A percentile compares a stretch with the other conserved stretches of the same genome.
Evolutionary conservation across 73 alveolate species (phyloP).

Genomic region (Effrenium voratum): DNA sequence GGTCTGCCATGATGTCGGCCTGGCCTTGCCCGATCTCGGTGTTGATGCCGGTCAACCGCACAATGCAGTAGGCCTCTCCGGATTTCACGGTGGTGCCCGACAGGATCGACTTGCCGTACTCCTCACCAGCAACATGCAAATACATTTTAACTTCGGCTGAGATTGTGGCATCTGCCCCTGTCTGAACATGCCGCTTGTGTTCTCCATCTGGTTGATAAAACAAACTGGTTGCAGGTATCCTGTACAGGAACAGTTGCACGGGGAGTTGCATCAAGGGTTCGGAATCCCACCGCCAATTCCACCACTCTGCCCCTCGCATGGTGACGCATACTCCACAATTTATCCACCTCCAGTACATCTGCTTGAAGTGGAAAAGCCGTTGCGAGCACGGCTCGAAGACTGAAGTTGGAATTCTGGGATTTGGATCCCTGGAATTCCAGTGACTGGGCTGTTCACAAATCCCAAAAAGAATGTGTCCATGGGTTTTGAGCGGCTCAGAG

Average conservation of each 20-base stretch:
- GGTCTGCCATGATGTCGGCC: slow-evolving; percentile 87
- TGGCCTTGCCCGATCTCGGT: slow-evolving; percentile 92
- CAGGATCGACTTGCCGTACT: slow-evolving; percentile 66
- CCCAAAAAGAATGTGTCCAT: too few species aligned
- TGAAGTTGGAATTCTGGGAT: too few species aligned
- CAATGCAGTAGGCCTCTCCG: slow-evolving; percentile 92
- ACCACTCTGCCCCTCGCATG: neutral
- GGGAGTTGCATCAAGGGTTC: neutral
- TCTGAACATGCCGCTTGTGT: too few species aligned
- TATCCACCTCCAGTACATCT: too few species aligned
- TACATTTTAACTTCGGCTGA: too few species aligned
- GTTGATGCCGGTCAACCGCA: slow-evolving; percentile 75
- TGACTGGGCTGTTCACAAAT: too few species aligned
- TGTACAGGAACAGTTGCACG: neutral
- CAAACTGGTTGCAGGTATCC: neutral
- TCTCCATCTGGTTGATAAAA: neutral
- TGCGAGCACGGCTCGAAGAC: too few species aligned
- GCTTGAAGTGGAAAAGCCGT: too few species aligned
- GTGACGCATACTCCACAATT: too few species aligned
- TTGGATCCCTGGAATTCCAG: too few species aligned
- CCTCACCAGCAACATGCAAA: neutral
- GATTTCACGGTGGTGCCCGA: slow-evolving; percentile 82
- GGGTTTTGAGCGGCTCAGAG: too few species aligned
- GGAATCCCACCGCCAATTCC: neutral
- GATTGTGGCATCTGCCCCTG: too few species aligned